A percentile compares a stretch with the other conserved stretches of the same genome.
These are phyloP conservation scores for Hypoxylon fuscum DNA, from an alignment of 495 filamentous ascomycete genomes.

Conservation along the genomic window DNA sequence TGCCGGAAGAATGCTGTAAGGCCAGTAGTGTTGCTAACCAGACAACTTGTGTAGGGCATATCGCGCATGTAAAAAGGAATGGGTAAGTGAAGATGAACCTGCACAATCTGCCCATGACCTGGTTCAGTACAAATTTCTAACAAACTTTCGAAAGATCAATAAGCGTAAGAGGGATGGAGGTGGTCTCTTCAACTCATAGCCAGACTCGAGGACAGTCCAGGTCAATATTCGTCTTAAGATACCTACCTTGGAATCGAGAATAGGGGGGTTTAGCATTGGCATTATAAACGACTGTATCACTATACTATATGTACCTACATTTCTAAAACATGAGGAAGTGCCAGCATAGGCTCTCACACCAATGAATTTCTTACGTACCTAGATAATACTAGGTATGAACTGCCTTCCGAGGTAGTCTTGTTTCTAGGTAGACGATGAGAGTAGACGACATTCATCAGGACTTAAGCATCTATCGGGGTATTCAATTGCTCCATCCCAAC, in stretches of 20 bases:
- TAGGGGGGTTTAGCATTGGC: too few species aligned
- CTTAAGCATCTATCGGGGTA: too few species aligned
- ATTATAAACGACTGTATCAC: too few species aligned
- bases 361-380: too few species aligned
- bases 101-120: conserved; percentile 19
- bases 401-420: too few species aligned
- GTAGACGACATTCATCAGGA: too few species aligned
- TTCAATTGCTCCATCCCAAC: too few species aligned
- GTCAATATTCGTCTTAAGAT: background rate
- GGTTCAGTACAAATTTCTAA: conserved; percentile 1
- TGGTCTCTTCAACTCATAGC: conserved; percentile 16
- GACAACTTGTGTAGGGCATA: conserved; percentile 70
- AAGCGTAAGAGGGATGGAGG: conserved; percentile 62
- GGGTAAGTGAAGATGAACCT: conserved; percentile 68
- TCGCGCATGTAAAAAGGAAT: conserved; percentile 91
- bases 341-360: too few species aligned
- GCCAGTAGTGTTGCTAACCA: conserved; percentile 38
- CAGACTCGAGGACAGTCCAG: background rate
- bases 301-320: too few species aligned
- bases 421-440: too few species aligned
- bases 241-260: background rate
- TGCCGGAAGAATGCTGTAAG: background rate
- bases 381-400: too few species aligned
- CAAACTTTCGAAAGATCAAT: conserved; percentile 49
- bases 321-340: too few species aligned